phyloP scores from a whole-genome alignment of 1,139 yeast genomes.

The Geotrichum australiense region DNA sequence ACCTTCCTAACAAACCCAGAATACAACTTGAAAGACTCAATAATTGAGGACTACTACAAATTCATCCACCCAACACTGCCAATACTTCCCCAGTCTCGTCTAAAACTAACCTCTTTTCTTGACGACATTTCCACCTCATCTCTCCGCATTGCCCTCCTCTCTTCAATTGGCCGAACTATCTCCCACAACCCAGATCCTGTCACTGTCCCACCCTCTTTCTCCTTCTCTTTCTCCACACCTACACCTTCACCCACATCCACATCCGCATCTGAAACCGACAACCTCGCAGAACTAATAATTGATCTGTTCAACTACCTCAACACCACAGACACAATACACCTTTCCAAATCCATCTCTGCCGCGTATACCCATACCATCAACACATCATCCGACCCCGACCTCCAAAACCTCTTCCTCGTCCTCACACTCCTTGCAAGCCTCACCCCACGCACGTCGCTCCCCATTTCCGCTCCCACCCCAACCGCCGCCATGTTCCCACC shows the following conservation, averaged over 20 bases:
- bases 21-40: constrained; percentile 32
- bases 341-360: constrained; percentile 35
- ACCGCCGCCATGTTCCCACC: neutral
- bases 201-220: too few species aligned
- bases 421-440: neutral
- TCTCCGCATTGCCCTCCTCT: neutral
- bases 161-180: neutral
- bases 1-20: constrained; percentile 1
- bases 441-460: neutral
- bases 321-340: constrained; percentile 33
- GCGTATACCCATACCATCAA: constrained; percentile 20
- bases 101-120: constrained; percentile 30
- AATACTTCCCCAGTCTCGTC: constrained; percentile 33
- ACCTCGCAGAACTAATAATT: neutral
- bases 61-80: constrained; percentile 38
- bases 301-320: constrained; percentile 29
- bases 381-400: neutral
- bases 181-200: too few species aligned
- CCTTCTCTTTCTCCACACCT: too few species aligned
- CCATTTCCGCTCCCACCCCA: neutral
- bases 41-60: constrained; percentile 35
- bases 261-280: neutral
- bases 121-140: neutral
- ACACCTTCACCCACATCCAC: constrained; percentile 1
- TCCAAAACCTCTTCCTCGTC: constrained; percentile 1